Base-by-base conservation (phyloP, 2,329 filamentous ascomycete species). In the Alternaria ethzedia region DNA sequence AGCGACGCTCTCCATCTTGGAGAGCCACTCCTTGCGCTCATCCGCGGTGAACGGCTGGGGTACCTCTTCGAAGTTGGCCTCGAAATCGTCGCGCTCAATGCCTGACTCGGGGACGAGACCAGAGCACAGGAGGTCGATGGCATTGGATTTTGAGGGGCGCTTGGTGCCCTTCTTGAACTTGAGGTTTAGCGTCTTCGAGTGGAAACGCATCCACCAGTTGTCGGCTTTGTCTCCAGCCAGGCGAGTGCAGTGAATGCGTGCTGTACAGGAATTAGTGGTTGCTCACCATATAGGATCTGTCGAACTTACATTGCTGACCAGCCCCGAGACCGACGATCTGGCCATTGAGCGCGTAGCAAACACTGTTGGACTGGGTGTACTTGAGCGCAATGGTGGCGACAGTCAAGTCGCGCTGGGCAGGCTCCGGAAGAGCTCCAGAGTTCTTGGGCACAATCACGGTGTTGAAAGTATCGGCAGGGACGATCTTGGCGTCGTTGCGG, bases 201-300 rank as follows among this genome's bases (percentile, higher is more conserved):
- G 92, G 89, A 98, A 98, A 76, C 96, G 92, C 86, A 99, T 91
- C 96, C 95, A 99, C 95, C 95, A 98, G 86, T 97, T 97, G 83
- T 99, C 96, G 52, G 94, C 93, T 87, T 99, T 99, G 86, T 98
- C 95, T 64, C 96, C 96, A 11, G 96, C 96, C 55, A 99, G 89
- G 70, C 96, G 91, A 45, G 96, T 99, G 88, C 96, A 99, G 87
- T 99, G 96, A 74, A 99, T 99, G 72, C 96, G 91, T 66, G 93
- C 78, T 79, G 25, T 41, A 17, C 25, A 6, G 2, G 15, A 36
- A 63, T 68, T 52, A 71, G 56, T 45, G 36, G n/a, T 3, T 32
- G 32, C 9, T 5, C 46, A 0, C 23, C 23, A 20, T 11, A 25
- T 21, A 3, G 50, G 3, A 23, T 13, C 5, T 3, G 6, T 28